These are phyloP conservation scores for Nakazawaea anatomiae DNA, from an alignment of 805 yeast species.

Conservation along the genomic window DNA sequence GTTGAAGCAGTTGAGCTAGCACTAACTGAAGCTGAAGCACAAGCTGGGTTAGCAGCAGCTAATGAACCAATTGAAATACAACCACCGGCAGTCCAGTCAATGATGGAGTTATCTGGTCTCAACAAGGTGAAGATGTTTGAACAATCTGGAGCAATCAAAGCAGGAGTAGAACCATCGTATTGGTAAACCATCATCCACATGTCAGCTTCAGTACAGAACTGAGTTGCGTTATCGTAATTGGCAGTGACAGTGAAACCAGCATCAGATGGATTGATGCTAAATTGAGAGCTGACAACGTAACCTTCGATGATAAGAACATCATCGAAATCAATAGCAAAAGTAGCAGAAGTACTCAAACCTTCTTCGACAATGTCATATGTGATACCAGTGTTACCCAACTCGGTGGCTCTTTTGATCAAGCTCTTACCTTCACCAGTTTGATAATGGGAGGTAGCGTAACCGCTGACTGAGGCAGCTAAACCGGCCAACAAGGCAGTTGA, in stretches of 20 bases:
- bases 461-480: conserved; percentile 6
- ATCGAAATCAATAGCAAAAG: conserved; percentile 9
- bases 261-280: conserved; percentile 4
- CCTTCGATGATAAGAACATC: conserved; percentile 9
- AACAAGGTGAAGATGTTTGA: conserved; percentile 10
- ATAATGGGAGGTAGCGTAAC: not conserved
- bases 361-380: conserved; percentile 4
- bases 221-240: conserved; percentile 5
- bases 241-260: conserved; percentile 8
- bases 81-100: conserved; percentile 11
- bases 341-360: conserved; percentile 5
- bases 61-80: conserved; percentile 11
- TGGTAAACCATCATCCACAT: conserved; percentile 10
- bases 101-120: not conserved
- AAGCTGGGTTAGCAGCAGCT: conserved; percentile 4
- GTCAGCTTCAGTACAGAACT: conserved; percentile 7
- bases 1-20: conserved; percentile 1
- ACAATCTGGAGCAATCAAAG: conserved; percentile 12
- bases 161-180: conserved; percentile 10
- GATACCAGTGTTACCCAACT: conserved; percentile 11
- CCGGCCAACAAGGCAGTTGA: conserved; percentile 7
- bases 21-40: not conserved
- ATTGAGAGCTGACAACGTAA: conserved; percentile 7
- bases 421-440: not conserved
- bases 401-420: conserved; percentile 10